Evolutionary conservation across 2,329 filamentous ascomycete genomes (phyloP).

Genomic region (Trichoderma sp.): DNA sequence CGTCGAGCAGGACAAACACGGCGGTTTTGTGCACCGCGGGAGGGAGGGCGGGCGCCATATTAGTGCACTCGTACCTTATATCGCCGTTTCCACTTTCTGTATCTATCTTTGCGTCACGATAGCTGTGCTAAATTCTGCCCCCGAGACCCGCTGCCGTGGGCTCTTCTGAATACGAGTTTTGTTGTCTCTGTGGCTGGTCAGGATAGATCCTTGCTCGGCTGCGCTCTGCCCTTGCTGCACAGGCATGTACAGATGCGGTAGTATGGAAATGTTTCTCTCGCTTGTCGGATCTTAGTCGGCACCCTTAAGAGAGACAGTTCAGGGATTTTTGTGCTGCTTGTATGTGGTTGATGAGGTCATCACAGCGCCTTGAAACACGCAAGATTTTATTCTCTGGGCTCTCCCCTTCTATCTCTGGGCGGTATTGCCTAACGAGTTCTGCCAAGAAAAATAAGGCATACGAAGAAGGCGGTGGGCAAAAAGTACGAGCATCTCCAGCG

Average conservation of each 20-base stretch:
- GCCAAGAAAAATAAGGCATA: not conserved
- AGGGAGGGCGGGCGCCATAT: not conserved
- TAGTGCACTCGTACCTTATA: constrained; percentile 6
- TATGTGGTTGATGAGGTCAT: not conserved
- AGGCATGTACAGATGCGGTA: not conserved
- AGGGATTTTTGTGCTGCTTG: not conserved
- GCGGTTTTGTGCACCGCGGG: constrained; percentile 1
- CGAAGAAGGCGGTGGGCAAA: not conserved
- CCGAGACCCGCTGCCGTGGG: constrained; percentile 6
- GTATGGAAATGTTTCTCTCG: constrained; percentile 4
- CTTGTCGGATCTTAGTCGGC: not conserved
- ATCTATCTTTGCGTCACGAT: not conserved
- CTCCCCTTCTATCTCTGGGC: not conserved
- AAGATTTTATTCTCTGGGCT: not conserved
- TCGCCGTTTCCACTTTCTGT: not conserved
- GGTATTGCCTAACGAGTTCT: not conserved
- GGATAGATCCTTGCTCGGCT: constrained; percentile 1
- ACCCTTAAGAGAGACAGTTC: not conserved
- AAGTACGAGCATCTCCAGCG: not conserved
- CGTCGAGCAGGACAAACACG: not conserved
- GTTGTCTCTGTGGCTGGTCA: constrained; percentile 1
- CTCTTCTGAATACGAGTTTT: constrained; percentile 8
- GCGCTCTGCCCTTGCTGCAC: constrained; percentile 5
- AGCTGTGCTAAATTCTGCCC: not conserved
- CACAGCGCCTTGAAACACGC: not conserved